These are phyloP conservation scores for Puccinia sorghi DNA, from an alignment of 1,284 basidiomycete genomes.

Conservation along the genomic window DNA sequence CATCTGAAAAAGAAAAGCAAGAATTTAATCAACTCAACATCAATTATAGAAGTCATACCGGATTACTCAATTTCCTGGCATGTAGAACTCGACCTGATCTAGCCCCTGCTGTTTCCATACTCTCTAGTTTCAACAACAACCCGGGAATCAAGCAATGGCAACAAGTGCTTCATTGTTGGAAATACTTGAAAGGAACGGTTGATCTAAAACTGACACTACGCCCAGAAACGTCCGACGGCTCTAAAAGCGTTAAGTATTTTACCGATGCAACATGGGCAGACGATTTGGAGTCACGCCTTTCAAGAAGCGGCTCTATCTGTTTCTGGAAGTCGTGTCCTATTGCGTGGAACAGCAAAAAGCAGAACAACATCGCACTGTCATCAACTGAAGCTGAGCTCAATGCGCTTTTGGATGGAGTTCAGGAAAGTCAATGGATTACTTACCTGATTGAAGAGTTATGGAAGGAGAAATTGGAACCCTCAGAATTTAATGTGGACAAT, in stretches of 20 bases:
- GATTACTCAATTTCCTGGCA: background rate
- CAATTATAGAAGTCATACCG: background rate
- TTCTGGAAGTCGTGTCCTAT: background rate
- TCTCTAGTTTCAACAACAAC: background rate
- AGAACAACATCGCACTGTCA: background rate
- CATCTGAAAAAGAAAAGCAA: background rate
- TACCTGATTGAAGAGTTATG: background rate
- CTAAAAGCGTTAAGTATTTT: background rate
- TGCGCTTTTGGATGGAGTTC: background rate
- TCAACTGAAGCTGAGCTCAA: background rate
- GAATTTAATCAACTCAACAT: background rate
- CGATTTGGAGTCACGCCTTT: background rate
- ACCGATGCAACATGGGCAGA: background rate
- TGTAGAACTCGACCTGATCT: background rate
- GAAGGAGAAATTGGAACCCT: background rate
- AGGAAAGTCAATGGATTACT: background rate
- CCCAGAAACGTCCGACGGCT: background rate
- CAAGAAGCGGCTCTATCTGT: background rate
- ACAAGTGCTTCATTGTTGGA: background rate
- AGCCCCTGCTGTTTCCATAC: background rate
- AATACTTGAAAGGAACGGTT: slow-evolving; percentile 3
- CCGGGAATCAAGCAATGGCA: background rate
- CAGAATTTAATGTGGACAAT: background rate
- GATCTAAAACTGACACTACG: background rate
- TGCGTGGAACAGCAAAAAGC: background rate